Percentiles rank a stretch among this genome's conserved stretches.
Conservation (phyloP, 2,329 filamentous ascomycete species). For the Aspergillus sp. region DNA sequence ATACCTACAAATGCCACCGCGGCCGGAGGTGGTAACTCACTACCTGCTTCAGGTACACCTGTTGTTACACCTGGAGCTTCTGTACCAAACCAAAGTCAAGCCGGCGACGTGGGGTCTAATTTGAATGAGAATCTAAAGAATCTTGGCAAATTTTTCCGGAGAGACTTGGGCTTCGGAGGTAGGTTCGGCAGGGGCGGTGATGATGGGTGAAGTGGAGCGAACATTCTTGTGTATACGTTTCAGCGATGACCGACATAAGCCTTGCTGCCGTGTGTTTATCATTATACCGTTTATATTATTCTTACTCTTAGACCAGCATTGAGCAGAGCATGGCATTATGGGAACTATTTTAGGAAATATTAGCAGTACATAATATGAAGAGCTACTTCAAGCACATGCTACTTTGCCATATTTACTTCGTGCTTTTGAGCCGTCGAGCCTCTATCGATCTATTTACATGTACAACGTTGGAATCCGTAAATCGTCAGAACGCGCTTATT, state of each 20-base stretch:
- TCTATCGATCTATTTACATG: background rate
- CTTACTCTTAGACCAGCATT: background rate
- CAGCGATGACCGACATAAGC: background rate
- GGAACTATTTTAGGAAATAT: background rate
- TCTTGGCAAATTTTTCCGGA: slow-evolving; percentile 92
- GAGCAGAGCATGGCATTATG: slow-evolving; percentile 2
- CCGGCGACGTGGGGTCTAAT: slow-evolving; percentile 48
- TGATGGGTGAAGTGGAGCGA: slow-evolving; percentile 18
- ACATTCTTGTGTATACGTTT: slow-evolving; percentile 3
- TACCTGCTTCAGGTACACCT: slow-evolving; percentile 20
- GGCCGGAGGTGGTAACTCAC: slow-evolving; percentile 28
- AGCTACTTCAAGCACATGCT: background rate
- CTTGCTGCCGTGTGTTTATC: background rate
- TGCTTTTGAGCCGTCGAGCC: background rate
- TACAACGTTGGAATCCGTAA: background rate
- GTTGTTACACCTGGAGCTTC: slow-evolving; percentile 25
- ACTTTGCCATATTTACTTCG: background rate
- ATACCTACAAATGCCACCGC: slow-evolving; percentile 26
- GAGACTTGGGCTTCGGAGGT: slow-evolving; percentile 76
- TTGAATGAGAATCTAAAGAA: slow-evolving; percentile 94
- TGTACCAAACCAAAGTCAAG: slow-evolving; percentile 23
- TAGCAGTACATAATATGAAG: background rate
- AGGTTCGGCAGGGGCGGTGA: slow-evolving; percentile 60
- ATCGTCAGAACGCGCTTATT: background rate
- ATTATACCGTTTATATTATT: slow-evolving; percentile 5